Percentiles rank a stretch among this genome's conserved stretches.
Evolutionary conservation across 768 basidiomycete species (phyloP).

Genomic region (Neoboletus magnificus): DNA sequence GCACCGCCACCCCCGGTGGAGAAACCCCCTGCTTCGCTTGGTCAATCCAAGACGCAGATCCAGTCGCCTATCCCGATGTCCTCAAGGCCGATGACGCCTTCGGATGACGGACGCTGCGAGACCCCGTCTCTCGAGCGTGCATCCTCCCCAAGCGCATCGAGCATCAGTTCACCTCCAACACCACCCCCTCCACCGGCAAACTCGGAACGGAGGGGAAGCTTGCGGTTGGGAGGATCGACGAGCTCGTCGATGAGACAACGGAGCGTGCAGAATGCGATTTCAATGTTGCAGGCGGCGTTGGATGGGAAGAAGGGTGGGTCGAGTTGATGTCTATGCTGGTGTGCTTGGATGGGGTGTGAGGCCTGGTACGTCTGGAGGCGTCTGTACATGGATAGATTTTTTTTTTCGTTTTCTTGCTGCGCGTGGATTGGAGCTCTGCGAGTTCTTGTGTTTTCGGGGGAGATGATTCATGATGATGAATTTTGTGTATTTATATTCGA

Average conservation of each 20-base stretch:
- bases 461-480: not conserved
- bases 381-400: not conserved
- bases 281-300: constrained; percentile 28
- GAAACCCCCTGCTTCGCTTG: not conserved
- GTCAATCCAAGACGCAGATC: constrained; percentile 7
- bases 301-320: constrained; percentile 24
- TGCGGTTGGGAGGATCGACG: constrained; percentile 17
- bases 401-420: not conserved
- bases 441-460: not conserved
- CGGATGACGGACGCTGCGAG: constrained; percentile 35
- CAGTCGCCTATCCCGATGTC: not conserved
- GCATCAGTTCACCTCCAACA: constrained; percentile 22
- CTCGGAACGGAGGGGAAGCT: constrained; percentile 15
- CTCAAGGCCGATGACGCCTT: constrained; percentile 16
- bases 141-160: constrained; percentile 25
- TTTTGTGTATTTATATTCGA: not conserved
- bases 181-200: constrained; percentile 22
- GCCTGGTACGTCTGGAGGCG: not conserved
- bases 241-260: constrained; percentile 23
- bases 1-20: constrained; percentile 24
- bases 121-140: constrained; percentile 25
- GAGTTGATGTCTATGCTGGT: not conserved
- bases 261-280: constrained; percentile 22
- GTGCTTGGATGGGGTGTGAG: not conserved
- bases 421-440: not conserved